Conservation (phyloP, 73 alveolate genomes). For the Symbiodinium natans region DNA sequence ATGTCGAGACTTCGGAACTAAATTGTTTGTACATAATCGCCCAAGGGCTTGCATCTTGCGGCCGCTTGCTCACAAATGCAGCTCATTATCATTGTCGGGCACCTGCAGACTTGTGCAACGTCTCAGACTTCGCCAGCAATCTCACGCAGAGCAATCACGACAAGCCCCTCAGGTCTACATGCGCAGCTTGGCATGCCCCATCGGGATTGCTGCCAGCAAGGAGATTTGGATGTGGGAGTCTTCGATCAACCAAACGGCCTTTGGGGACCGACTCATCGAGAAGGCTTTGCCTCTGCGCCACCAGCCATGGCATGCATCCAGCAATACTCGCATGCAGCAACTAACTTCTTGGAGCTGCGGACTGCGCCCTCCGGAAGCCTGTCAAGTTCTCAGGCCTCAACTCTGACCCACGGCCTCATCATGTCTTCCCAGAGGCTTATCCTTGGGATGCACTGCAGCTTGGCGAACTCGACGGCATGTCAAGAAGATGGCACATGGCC, state of each 20-base stretch:
- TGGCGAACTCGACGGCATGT: neutral
- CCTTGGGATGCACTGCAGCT: neutral
- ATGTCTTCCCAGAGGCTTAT: constrained; percentile 57
- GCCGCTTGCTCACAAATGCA: neutral
- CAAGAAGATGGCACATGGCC: neutral
- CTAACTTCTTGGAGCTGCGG: too few relatives aligned
- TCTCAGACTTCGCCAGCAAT: too few relatives aligned
- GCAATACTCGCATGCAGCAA: too few relatives aligned
- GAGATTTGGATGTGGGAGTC: too few relatives aligned
- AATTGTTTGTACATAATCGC: neutral
- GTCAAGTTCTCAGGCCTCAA: neutral
- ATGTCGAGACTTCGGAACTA: neutral
- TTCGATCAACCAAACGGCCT: too few relatives aligned
- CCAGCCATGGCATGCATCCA: neutral
- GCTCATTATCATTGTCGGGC: neutral
- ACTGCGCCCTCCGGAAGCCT: neutral
- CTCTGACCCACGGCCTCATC: constrained; percentile 43
- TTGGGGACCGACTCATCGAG: neutral
- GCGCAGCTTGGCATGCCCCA: too few relatives aligned
- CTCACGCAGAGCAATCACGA: too few relatives aligned
- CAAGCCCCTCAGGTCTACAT: too few relatives aligned
- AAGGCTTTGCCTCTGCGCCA: neutral
- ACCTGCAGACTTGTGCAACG: too few relatives aligned
- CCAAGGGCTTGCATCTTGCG: neutral
- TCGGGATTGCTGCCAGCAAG: too few relatives aligned